Evolutionary conservation across 2,329 filamentous ascomycete genomes (phyloP), one percentile per base, ranked within the genome.

Genomic region (Colletotrichum tanaceti): DNA sequence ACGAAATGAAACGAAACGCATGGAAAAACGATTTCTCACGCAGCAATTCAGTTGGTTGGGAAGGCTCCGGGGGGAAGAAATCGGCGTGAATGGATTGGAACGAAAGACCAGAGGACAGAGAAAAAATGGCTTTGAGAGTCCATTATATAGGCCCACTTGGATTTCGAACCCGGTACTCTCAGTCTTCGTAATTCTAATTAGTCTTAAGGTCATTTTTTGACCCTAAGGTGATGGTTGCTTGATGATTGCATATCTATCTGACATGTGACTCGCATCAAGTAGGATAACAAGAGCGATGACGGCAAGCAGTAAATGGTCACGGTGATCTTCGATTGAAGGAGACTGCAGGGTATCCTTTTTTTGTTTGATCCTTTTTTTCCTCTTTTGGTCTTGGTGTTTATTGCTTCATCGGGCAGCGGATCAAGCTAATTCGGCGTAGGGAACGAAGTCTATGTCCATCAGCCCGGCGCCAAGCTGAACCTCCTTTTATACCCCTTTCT

Each of bases 151-250:
- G 55, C 55, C 62, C 65, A 18, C 53, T 50, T 65, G 58, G 54
- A 50, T 49, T 65, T 65, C 39, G 35, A 68, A 65, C 43, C 43
- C 43, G 41, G 41, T 54, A 43, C 65, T 54, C 61, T 52, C 47
- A 54, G 53, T 65, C 32, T 55, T 53, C 65, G 47, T 68, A 68
- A 68, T 68, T 67, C 47, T 68, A 68, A 68, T 65, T 41, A 68
- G 41, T 55, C 38, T 55, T 18, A 53, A 53, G 38, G 13, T 1
- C n/a, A 22, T n/a, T 1, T 32, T 6, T 16, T 22, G 28, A 4
- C 18, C 28, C n/a, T 20, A 14, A 22, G 9, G 18, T 16, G 22
- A 32, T 24, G 13, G 13, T 3, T 35, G 18, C 13, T 4, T 35
- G 50, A 53, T 14, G 10, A 32, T 4, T 35, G 28, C 18, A n/a